Base-by-base conservation (phyloP, 305 asterid genomes). In the Fraxinus sp. region DNA sequence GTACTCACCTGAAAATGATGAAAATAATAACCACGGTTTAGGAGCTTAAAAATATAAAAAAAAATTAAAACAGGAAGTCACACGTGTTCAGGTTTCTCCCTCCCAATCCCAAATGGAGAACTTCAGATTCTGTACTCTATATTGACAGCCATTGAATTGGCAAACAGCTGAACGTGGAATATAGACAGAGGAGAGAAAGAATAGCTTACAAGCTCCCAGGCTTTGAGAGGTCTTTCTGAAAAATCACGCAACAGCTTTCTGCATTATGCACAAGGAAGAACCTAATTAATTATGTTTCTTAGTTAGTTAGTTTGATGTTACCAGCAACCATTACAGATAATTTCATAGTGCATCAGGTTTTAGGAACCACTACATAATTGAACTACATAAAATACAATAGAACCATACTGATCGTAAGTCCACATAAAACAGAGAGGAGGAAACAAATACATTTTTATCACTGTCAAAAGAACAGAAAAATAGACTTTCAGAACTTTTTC, bases 141-240 rank as follows among this genome's bases (percentile, higher is more conserved):
- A 33, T 3, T 43, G 8, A 78, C 41, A 46, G 41, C 36, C 14
- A 0, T 14, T 33, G 72, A 1, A 5, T 8, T 71, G 33, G 78
- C 1, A n/a, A 70, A 66, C 14, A 28, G 22, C 3, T 0, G 9
- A 14, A 41, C 24, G 14, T 28, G 59, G 13, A 3, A 77, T 1
- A 14, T 41, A 81, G 79, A 9, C 35, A 11, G 26, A 52, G 83
- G 66, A 59, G 83, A 83, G 39, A 77, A 71, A 71, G 57, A 79
- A 49, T 30, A 79, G 86, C 96, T 91, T 88, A 96, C 98, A 59
- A 96, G 96, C 86, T 90, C 97, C 99, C 98, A 94, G 46, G 92
- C 95, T 83, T 91, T 95, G 77, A 94, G 74, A 83, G 83, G 86
- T 78, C 83, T 85, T 26, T 85, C 84, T 66, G 88, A 66, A 80